Evolutionary conservation across 2,329 filamentous ascomycete genomes (phyloP), one percentile per base, ranked within the genome.

Genomic region (Cladosporium sp.): DNA sequence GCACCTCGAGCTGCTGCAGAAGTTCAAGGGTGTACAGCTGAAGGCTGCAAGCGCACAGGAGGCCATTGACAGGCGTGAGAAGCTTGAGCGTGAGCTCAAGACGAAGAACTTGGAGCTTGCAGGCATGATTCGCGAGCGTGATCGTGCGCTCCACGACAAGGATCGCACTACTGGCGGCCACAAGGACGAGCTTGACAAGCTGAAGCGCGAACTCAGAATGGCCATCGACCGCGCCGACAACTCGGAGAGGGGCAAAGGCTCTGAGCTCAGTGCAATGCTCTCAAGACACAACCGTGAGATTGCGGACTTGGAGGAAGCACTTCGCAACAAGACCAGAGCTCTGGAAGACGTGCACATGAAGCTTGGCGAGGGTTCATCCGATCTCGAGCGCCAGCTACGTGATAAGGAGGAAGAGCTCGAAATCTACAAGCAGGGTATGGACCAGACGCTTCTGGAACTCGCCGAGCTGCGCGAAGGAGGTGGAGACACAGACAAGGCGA

Each of bases 21-120:
- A 96, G 76, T 98, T 97, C 81, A 99, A 99, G 85, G 85, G 89
- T 7, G 91, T 97, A 44, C 96, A 98, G 78, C 85, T 98, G 69
- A 99, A 98, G 84, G 95, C 95, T 1, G 93, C 94, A 18, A 98
- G 93, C 5, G 95, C 95, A 0, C 94, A 98, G 76, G 95, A 99
- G 80, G 95, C 95, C 1, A 97, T 98, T 69, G 95, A 98, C 65
- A 89, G 87, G 72, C 89, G 94, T 10, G 95, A 99, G 81, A 97
- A 96, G 82, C 85, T 99, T 62, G 93, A 98, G 81, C 90, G 94
- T 37, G 95, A 99, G 80, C 91, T 99, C 77, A 99, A 99, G 86
- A 97, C 94, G 33, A 99, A 99, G 86, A 99, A 99, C 76, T 83
- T 99, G n/a, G 95, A 99, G 78, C 81, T 99, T 68, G 95, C 95